Conservation (phyloP, 345 rosid genomes). For the Eucalyptus virginea region DNA sequence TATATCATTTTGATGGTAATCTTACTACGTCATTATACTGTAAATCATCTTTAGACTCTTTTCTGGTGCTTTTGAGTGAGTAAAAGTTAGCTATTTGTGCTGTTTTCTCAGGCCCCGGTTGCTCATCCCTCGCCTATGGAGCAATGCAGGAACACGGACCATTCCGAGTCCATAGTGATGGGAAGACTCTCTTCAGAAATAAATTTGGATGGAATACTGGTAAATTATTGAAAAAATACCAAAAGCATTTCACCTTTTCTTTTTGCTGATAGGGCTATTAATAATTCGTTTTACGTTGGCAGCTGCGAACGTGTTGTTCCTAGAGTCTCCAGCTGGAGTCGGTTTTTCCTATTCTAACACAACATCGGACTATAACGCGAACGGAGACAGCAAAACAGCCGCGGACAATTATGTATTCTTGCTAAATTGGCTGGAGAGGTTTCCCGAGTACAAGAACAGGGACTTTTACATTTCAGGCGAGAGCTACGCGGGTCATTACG, state of each 20-base stretch:
- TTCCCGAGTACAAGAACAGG: constrained; percentile 64
- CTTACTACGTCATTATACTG: neutral
- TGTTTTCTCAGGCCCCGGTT: constrained; percentile 19
- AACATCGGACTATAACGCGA: constrained; percentile 29
- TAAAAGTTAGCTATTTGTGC: neutral
- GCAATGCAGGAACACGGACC: constrained; percentile 38
- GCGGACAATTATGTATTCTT: constrained; percentile 54
- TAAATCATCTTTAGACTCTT: neutral
- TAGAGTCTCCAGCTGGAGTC: constrained; percentile 89
- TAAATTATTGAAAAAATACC: neutral
- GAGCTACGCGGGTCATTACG: constrained; percentile 89
- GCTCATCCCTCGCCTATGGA: constrained; percentile 33
- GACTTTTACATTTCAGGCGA: constrained; percentile 77
- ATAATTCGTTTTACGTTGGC: neutral
- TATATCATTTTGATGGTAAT: neutral
- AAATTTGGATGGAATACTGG: constrained; percentile 8
- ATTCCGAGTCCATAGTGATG: constrained; percentile 24
- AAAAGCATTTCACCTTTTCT: neutral
- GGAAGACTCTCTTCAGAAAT: constrained; percentile 18
- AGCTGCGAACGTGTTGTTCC: constrained; percentile 68
- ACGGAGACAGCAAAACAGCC: constrained; percentile 59
- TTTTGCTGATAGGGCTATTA: neutral
- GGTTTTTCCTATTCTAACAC: constrained; percentile 84
- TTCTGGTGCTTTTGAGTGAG: neutral
- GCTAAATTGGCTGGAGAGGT: constrained; percentile 74